These are phyloP conservation scores for Scheffersomyces segobiensis DNA, from an alignment of 1,139 yeast genomes.

Conservation along the genomic window DNA sequence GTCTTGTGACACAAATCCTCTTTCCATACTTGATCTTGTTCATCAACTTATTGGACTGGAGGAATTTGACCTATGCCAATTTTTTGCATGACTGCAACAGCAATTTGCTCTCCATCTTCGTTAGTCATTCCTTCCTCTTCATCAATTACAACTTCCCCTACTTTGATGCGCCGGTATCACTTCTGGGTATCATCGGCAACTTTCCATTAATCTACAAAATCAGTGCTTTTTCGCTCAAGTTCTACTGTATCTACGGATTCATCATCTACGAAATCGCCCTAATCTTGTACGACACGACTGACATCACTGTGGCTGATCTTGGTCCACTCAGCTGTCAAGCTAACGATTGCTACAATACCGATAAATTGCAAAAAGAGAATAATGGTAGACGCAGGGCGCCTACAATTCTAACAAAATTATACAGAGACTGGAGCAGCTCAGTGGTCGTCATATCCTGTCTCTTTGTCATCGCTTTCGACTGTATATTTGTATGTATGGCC, in stretches of 20 bases:
- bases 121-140: constrained; percentile 27
- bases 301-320: constrained; percentile 1
- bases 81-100: constrained; percentile 25
- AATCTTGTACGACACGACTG: constrained; percentile 10
- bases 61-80: background rate
- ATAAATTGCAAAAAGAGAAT: background rate
- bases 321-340: background rate
- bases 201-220: constrained; percentile 11
- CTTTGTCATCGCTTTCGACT: background rate
- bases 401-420: background rate
- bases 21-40: constrained; percentile 19
- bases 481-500: background rate
- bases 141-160: constrained; percentile 19
- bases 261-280: constrained; percentile 22
- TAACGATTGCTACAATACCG: constrained; percentile 1
- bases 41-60: constrained; percentile 12
- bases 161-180: constrained; percentile 3
- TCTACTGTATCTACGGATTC: constrained; percentile 28
- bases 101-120: constrained; percentile 27
- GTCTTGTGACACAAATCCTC: constrained; percentile 15
- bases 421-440: background rate
- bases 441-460: background rate
- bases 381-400: background rate
- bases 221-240: constrained; percentile 21
- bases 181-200: background rate